Evolutionary conservation across 495 filamentous ascomycete species (phyloP), one percentile per base, ranked within the genome.

Genomic region (Jackrogersella minutella): DNA sequence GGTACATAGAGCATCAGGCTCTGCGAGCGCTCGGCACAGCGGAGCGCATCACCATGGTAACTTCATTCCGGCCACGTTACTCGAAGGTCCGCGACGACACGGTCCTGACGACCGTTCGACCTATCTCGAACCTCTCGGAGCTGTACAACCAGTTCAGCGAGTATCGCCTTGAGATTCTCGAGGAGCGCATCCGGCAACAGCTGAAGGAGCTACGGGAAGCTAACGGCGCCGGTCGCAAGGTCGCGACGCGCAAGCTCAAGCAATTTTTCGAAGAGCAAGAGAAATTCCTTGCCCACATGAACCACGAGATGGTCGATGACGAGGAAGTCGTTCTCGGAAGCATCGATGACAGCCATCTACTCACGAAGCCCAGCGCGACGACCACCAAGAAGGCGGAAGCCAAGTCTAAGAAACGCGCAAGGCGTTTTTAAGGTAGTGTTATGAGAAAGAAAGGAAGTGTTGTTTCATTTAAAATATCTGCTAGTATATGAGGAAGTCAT

Each of bases 41-140:
- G 16, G 89, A 91, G 73, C 86, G 88, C 37, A 89, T 91, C 75
- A 89, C 86, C 26, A 88, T 89, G 81, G 88, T 91, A 21, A 91
- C 88, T 5, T 90, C 88, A 6, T 91, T 91, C 77, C 82, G 90
- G 5, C 87, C 88, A 2, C 82, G 81, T 16, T 80, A 79, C 34
- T 79, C 88, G 2, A 77, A 72, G n/a, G 68, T 86, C 43, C 83
- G 81, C 16, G 89, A 92, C 63, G 88, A 90, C 62, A 87, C 87
- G 4, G 85, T 88, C 22, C 81, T 92, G 40, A 85, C 81, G 7
- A 90, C 87, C 0, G 87, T 91, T 21, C 84, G 88, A 11, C 81
- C 83, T 0, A 84, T 91, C 39, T 90, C 87, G 1, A 78, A 90
- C 66, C 79, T 91, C 5, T 79, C 81, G 8, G 88, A 90, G 69